Percentiles rank a stretch among this genome's conserved stretches.
Conservation (phyloP, 2,329 filamentous ascomycete genomes). For the Dendryphion nanum region DNA sequence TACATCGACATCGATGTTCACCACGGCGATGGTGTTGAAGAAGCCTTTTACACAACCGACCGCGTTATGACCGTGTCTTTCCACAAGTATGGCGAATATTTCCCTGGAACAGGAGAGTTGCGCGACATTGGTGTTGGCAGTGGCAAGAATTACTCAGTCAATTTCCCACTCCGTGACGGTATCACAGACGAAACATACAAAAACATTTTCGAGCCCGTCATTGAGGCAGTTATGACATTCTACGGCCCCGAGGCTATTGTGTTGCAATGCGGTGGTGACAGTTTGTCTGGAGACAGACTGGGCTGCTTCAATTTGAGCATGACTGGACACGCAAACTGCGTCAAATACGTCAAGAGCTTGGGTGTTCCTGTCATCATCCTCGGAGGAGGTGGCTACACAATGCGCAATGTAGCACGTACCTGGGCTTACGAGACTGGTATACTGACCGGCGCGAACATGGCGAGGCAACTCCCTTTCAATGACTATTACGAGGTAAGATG, state of each 20-base stretch:
- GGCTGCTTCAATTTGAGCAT: conserved; percentile 71
- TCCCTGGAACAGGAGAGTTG: conserved; percentile 67
- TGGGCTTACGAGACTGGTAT: conserved; percentile 71
- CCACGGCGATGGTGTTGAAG: conserved; percentile 68
- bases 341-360: conserved; percentile 68
- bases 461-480: conserved; percentile 84
- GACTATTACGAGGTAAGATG: conserved; percentile 77
- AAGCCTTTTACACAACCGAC: conserved; percentile 70
- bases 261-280: conserved; percentile 68
- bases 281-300: conserved; percentile 64
- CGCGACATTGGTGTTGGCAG: conserved; percentile 66
- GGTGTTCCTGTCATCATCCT: conserved; percentile 64
- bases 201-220: conserved; percentile 66
- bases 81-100: conserved; percentile 73
- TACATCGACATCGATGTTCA: conserved; percentile 69
- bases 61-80: conserved; percentile 71
- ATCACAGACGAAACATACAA: conserved; percentile 68
- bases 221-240: conserved; percentile 67
- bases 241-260: conserved; percentile 67
- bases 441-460: conserved; percentile 79
- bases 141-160: conserved; percentile 67
- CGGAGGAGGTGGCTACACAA: conserved; percentile 68
- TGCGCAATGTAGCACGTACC: conserved; percentile 63
- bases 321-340: conserved; percentile 68
- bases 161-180: conserved; percentile 67